phyloP scores from a whole-genome alignment of 352 stramenopile species.

The Phytophthora pisi region DNA sequence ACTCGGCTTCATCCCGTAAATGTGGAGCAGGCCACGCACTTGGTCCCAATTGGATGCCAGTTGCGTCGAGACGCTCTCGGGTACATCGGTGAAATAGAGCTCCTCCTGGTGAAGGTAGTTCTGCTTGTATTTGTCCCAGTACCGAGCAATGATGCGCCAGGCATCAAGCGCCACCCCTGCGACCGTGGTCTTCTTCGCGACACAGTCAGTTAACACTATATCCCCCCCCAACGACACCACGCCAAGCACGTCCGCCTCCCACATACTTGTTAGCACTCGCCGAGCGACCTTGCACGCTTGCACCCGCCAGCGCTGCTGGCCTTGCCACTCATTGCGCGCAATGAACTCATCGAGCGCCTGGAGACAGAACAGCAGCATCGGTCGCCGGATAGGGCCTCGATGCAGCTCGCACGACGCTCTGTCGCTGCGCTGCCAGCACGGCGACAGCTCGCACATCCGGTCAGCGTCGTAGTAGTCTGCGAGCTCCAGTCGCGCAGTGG shows the following conservation, averaged over 20 bases:
- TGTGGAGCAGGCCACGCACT: slow-evolving; percentile 43
- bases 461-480: slow-evolving; percentile 75
- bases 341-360: slow-evolving; percentile 82
- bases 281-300: slow-evolving; percentile 59
- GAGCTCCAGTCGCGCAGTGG: slow-evolving; percentile 39
- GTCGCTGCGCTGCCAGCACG: slow-evolving; percentile 60
- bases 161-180: slow-evolving; percentile 57
- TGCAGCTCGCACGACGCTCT: slow-evolving; percentile 54
- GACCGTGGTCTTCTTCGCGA: slow-evolving; percentile 39
- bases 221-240: slow-evolving; percentile 22
- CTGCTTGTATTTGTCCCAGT: slow-evolving; percentile 67
- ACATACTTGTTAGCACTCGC: slow-evolving; percentile 58
- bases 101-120: slow-evolving; percentile 73
- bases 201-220: slow-evolving; percentile 48
- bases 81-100: slow-evolving; percentile 53
- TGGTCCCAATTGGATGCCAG: slow-evolving; percentile 41
- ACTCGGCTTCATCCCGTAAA: slow-evolving; percentile 59
- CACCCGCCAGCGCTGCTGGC: slow-evolving; percentile 45
- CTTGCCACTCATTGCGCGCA: slow-evolving; percentile 36
- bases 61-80: neutral
- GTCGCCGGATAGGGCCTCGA: slow-evolving; percentile 32
- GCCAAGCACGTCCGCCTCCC: slow-evolving; percentile 51
- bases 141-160: slow-evolving; percentile 62
- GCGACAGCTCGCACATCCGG: slow-evolving; percentile 63
- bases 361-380: slow-evolving; percentile 78